phyloP scores from a whole-genome alignment of 2,329 filamentous ascomycete genomes.

The Colletotrichum tamarilloi region DNA sequence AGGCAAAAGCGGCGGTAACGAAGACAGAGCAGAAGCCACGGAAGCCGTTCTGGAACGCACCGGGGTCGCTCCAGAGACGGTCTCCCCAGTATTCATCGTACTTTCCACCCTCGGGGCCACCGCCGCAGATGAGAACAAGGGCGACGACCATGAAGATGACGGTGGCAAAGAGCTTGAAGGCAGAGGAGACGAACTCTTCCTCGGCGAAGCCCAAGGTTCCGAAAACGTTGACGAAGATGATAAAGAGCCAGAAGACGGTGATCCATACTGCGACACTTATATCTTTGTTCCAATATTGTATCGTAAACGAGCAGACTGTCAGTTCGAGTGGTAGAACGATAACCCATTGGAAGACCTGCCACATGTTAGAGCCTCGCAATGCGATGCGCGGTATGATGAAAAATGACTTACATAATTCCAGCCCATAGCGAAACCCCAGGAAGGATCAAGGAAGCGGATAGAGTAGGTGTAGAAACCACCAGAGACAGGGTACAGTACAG shows the following conservation, averaged over 20 bases:
- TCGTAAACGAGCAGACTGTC: slow-evolving; percentile 61
- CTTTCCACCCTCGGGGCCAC: slow-evolving; percentile 58
- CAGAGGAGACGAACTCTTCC: slow-evolving; percentile 67
- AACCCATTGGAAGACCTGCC: slow-evolving; percentile 58
- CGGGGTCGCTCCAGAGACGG: slow-evolving; percentile 55
- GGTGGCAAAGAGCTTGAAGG: slow-evolving; percentile 67
- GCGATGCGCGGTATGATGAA: too few relatives aligned
- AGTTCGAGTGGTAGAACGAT: slow-evolving; percentile 62
- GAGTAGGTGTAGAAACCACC: slow-evolving; percentile 73
- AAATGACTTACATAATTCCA: slow-evolving; percentile 52
- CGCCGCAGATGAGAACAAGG: slow-evolving; percentile 67
- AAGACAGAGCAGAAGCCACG: slow-evolving; percentile 77
- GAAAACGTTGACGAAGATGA: slow-evolving; percentile 65
- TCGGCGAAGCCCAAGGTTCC: slow-evolving; percentile 64
- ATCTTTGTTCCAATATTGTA: slow-evolving; percentile 61
- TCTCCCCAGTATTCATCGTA: slow-evolving; percentile 57
- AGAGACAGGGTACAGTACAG: slow-evolving; percentile 71
- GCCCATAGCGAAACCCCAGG: slow-evolving; percentile 68
- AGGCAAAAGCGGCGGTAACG: slow-evolving; percentile 76
- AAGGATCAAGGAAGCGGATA: slow-evolving; percentile 70
- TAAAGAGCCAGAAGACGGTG: slow-evolving; percentile 60
- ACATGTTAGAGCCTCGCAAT: neutral
- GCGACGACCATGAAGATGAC: slow-evolving; percentile 72
- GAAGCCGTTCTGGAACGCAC: slow-evolving; percentile 75
- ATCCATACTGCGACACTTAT: slow-evolving; percentile 64